Percentiles rank a stretch among this genome's conserved stretches.
These are phyloP conservation scores for Lachancea meyersii DNA, from an alignment of 805 yeast genomes.

Conservation along the genomic window DNA sequence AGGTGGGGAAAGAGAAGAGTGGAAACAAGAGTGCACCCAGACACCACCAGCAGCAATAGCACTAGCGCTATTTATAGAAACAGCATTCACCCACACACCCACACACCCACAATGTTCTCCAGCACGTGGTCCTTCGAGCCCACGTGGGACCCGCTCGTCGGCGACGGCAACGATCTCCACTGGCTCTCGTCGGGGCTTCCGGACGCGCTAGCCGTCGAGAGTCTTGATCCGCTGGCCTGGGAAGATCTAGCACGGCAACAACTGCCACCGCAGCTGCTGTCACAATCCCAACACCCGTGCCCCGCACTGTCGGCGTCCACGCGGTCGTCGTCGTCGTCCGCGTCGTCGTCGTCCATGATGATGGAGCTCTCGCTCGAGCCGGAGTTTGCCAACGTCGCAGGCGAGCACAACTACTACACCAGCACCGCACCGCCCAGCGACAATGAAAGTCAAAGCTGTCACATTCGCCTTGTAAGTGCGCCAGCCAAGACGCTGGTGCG, in stretches of 20 bases:
- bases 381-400: no score
- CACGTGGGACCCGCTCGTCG: slow-evolving; percentile 1
- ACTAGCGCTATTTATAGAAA: no score
- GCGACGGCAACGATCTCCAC: background rate
- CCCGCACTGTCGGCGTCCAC: background rate
- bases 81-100: no score
- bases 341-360: background rate
- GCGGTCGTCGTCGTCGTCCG: background rate
- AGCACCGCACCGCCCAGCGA: no score
- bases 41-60: background rate
- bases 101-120: background rate
- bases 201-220: no score
- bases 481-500: no score
- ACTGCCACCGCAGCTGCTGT: background rate
- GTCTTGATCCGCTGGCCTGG: background rate
- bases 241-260: background rate
- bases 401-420: no score
- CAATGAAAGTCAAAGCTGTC: no score
- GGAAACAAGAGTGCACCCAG: background rate
- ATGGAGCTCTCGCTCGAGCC: background rate
- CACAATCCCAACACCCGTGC: background rate
- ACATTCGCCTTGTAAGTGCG: no score
- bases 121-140: slow-evolving; percentile 2
- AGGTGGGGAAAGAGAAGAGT: background rate
- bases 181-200: no score